Base-by-base conservation (phyloP, 768 basidiomycete genomes). In the Tricholoma flavovirens region DNA sequence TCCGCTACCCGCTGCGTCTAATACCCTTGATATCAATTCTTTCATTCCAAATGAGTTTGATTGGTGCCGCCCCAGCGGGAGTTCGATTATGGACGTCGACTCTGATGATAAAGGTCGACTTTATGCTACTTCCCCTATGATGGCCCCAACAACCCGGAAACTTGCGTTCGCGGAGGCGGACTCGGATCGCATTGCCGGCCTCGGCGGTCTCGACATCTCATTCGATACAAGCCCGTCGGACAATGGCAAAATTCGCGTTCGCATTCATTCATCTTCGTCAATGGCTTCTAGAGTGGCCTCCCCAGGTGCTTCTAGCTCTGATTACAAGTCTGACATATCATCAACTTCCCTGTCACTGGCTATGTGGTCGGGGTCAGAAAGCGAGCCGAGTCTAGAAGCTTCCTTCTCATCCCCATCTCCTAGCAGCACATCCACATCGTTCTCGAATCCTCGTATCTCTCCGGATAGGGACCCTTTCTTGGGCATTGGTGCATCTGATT, bases 211-310 rank as follows among this genome's bases (percentile, higher is more conserved):
- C 53, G 81, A 86, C 60, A 84, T 91, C 66, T 86, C 86, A 40
- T 88, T 91, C 62, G 88, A 90, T 60, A 72, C 86, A 46, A 77
- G 75, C 40, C 74, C 83, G 30, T 75, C 77, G 49, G 79, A 85
- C 60, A 81, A 86, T 64, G 85, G 87, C 56, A 86, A 82, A 71
- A 85, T 88, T 61, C 84, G 83, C 52, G 86, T 89, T 40, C 79
- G 83, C 60, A 87, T 89, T 60, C 84, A 88, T 62, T 81, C 84
- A 43, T 74, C 81, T 6, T 74, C 82, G 3, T 72, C 78, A 60
- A 66, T 73, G 14, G 76, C 77, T 21, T 75, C 69, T 40, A 68
- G 77, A 52, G 74, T 73, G 19, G 62, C 69, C 10, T 75, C 75
- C 11, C 74, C 67, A 42, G 67, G 67, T 30, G 49, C 61, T 54